Evolutionary conservation across 306 rosid genomes (phyloP).

Genomic region (Glycyrrhiza uralensis): DNA sequence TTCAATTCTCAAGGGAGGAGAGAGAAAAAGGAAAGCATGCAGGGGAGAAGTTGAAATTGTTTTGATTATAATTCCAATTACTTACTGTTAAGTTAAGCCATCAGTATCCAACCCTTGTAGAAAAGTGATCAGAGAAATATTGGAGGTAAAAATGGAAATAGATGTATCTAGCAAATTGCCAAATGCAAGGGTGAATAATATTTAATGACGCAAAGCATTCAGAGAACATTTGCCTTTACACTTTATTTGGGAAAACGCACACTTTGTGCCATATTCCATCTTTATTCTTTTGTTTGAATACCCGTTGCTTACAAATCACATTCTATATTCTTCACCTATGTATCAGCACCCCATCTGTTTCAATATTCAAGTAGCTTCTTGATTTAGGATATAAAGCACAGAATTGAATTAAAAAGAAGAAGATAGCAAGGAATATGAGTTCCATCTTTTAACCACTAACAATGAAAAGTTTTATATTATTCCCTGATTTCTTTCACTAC

Average conservation of each 20-base stretch:
- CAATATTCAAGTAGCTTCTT: slow-evolving; percentile 9
- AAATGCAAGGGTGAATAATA: slow-evolving; percentile 28
- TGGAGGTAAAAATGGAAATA: background rate
- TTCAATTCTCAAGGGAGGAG: background rate
- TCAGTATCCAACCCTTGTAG: background rate
- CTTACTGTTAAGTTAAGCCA: background rate
- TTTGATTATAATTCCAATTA: background rate
- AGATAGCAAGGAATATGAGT: slow-evolving; percentile 22
- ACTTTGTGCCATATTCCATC: slow-evolving; percentile 24
- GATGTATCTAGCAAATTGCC: background rate
- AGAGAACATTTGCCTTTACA: slow-evolving; percentile 33
- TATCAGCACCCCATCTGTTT: background rate
- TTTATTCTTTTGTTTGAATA: slow-evolving; percentile 11
- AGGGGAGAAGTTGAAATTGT: background rate
- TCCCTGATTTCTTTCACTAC: background rate
- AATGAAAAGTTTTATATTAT: slow-evolving; percentile 25
- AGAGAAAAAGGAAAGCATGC: background rate
- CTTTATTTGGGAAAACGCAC: slow-evolving; percentile 25
- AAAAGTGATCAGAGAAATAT: slow-evolving; percentile 5
- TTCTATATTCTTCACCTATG: slow-evolving; percentile 20
- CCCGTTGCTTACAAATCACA: background rate
- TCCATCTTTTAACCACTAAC: slow-evolving; percentile 18
- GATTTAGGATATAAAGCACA: slow-evolving; percentile 13
- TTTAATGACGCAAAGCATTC: slow-evolving; percentile 32
- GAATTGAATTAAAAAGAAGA: slow-evolving; percentile 6